phyloP scores from a whole-genome alignment of 352 stramenopile species.

The Pythium apleroticum region DNA sequence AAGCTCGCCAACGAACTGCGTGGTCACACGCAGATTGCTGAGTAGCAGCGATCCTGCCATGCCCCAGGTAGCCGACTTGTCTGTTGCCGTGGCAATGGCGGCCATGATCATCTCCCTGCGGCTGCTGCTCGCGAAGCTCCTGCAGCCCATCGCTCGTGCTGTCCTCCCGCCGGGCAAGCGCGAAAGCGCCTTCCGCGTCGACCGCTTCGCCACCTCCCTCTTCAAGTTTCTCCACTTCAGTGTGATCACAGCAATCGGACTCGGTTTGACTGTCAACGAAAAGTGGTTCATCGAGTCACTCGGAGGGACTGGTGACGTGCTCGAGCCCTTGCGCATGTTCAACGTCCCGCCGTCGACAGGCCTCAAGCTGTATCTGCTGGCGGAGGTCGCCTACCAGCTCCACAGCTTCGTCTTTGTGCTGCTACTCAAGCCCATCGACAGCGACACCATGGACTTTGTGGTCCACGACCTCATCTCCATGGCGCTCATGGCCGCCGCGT shows the following conservation, averaged over 20 bases:
- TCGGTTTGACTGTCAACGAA: neutral
- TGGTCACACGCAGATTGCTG: too few species aligned
- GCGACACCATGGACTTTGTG: slow-evolving; percentile 45
- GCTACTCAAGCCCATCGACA: slow-evolving; percentile 40
- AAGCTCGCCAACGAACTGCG: too few species aligned
- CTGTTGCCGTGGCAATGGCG: neutral
- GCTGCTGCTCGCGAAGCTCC: neutral
- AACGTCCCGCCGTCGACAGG: neutral
- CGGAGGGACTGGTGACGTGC: slow-evolving; percentile 12
- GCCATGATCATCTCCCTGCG: neutral
- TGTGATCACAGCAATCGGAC: neutral
- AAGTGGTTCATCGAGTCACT: neutral
- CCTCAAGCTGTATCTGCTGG: slow-evolving; percentile 42
- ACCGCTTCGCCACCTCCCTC: neutral
- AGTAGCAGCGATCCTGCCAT: too few species aligned
- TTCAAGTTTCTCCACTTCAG: neutral
- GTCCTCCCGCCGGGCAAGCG: neutral
- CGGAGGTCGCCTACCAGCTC: slow-evolving; percentile 43
- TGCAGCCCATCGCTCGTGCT: neutral
- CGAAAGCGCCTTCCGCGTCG: neutral
- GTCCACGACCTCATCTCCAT: slow-evolving; percentile 43
- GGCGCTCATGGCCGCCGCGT: slow-evolving; percentile 41
- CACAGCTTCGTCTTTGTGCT: slow-evolving; percentile 46
- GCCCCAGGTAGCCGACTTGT: neutral
- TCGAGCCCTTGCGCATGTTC: neutral